Evolutionary conservation across 805 yeast species (phyloP), one percentile per base, ranked within the genome.

Genomic region (Candida tammaniensis): DNA sequence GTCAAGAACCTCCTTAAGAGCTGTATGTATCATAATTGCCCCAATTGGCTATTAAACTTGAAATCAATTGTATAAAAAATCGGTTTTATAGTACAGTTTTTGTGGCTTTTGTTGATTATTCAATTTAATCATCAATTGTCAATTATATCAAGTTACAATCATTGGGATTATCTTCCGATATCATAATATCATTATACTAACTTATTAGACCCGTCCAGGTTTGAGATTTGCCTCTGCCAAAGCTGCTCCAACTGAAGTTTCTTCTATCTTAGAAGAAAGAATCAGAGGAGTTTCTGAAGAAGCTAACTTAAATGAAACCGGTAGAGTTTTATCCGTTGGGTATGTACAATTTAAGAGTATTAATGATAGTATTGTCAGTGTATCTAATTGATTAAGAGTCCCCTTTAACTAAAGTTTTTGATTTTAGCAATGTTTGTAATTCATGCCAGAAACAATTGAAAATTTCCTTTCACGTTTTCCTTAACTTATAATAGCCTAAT

Each of bases 201-300:
- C 43, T 33, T 23, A 7, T 34, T 59, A 79, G 86, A 82, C 86
- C 58, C 86, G 86, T 74, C 86, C 88, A 74, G 56, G 66, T 64
- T 54, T 71, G 59, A 82, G 95, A 72, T 86, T 79, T 67, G 97
- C 97, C 62, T 79, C 89, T 42, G 89, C 93, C 53, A 93, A 93
- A 82, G 93, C 98, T 62, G 88, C 95, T 57, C 98, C 99, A 68
- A 93, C 98, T 54, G 99, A 93, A 78, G 98, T 93, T 52, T 89
- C 98, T 54, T 87, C 98, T 43, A 93, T 93, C 75, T 82, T 93
- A 64, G 98, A 93, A 78, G 96, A 93, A 73, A 88, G 95, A 76
- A 93, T 93, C 78, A 89, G 96, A 78, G 98, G 98, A 75, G 94
- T 91, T 59, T 81, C 96, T 49, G 93, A 87, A 61, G 98, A 91